Conservation (phyloP, 1,284 basidiomycete genomes). For the Sanghuangporus baumii region DNA sequence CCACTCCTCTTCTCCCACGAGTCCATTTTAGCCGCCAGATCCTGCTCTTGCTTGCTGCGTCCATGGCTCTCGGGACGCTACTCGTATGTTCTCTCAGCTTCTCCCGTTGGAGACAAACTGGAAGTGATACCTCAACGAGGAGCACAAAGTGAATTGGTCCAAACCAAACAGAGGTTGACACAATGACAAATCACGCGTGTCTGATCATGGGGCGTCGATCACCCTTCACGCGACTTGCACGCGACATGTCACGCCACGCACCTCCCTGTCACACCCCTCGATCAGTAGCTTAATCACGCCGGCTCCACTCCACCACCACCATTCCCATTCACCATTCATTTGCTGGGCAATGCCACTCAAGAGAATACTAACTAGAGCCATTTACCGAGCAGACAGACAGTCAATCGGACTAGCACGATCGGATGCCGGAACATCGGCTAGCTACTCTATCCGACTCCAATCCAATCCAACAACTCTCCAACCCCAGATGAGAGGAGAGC, state of each 20-base stretch:
- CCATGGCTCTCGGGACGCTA: conserved; percentile 29
- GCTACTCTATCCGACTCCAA: not conserved
- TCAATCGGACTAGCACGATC: not conserved
- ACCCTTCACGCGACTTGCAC: conserved; percentile 38
- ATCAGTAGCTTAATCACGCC: not conserved
- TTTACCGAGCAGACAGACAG: not conserved
- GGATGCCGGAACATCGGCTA: not conserved
- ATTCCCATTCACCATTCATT: too few species aligned
- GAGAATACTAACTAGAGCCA: too few species aligned
- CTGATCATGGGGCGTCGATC: conserved; percentile 44
- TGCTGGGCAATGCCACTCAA: not conserved
- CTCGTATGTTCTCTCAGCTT: conserved; percentile 18
- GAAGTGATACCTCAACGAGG: not conserved
- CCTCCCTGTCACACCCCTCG: not conserved
- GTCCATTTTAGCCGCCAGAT: not conserved
- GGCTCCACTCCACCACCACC: not conserved
- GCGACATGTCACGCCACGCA: conserved; percentile 13
- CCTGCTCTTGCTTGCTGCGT: conserved; percentile 49
- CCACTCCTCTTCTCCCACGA: not conserved
- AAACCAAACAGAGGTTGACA: conserved; percentile 27
- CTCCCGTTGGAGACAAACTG: not conserved
- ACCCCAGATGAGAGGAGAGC: not conserved
- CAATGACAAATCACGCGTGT: not conserved
- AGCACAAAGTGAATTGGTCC: not conserved
- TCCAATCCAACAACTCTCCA: not conserved